These are phyloP conservation scores for Trichomonas gallinae DNA, from an alignment of 208 protist species.

Conservation along the genomic window DNA sequence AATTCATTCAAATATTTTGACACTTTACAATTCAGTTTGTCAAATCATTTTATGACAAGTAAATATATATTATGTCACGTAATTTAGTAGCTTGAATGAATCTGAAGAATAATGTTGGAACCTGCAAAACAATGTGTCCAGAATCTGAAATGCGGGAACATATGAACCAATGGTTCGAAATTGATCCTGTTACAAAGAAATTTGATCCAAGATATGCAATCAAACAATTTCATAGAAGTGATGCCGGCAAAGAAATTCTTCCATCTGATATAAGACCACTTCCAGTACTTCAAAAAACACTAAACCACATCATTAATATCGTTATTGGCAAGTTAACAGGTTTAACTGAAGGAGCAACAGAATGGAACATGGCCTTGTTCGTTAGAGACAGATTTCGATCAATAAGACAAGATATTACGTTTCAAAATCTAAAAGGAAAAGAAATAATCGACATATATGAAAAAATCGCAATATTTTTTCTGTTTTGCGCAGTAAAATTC, in stretches of 20 bases:
- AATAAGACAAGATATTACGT: neutral
- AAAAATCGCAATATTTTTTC: neutral
- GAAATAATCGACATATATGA: neutral
- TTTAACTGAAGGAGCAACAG: neutral
- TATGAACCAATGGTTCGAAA: neutral
- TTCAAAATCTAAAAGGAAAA: neutral
- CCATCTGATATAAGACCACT: neutral
- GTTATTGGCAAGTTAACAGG: neutral
- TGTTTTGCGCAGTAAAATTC: neutral
- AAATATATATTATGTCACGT: no score
- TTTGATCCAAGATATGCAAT: neutral
- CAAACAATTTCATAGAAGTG: neutral
- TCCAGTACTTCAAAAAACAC: neutral
- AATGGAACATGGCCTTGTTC: neutral
- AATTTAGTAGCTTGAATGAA: neutral
- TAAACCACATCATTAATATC: neutral
- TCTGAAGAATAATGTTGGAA: neutral
- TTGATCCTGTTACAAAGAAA: neutral
- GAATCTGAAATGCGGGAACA: neutral
- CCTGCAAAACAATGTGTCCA: neutral
- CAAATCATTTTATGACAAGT: no score
- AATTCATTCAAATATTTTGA: no score
- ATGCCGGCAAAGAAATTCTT: neutral
- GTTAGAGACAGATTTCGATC: neutral
- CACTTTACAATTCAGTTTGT: no score